Percentiles rank a stretch among this genome's conserved stretches.
Evolutionary conservation across 176 grass and related monocot species (phyloP).

Genomic region (Guadua angustifolia): DNA sequence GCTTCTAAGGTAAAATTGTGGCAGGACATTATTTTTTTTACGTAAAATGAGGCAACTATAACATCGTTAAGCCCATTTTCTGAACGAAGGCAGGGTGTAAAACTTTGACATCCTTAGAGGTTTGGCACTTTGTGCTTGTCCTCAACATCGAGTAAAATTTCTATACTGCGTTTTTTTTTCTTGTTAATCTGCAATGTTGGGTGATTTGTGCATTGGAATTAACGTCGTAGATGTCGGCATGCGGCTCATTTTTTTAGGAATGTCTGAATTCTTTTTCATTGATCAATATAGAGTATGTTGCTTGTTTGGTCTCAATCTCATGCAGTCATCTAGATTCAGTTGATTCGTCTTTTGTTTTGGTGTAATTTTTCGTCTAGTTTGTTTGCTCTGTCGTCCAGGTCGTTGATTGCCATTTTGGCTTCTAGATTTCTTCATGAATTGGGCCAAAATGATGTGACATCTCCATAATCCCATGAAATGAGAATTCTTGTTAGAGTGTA

Average conservation of each 20-base stretch:
- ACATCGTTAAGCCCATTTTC: neutral
- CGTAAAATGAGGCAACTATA: neutral
- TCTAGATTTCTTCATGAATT: conserved; percentile 1
- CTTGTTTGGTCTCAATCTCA: neutral
- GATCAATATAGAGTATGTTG: no score
- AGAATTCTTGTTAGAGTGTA: neutral
- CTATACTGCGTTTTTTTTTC: neutral
- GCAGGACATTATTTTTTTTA: neutral
- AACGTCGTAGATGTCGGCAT: neutral
- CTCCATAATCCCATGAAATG: neutral
- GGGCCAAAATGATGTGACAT: neutral
- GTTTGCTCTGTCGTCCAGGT: neutral
- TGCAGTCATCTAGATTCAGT: neutral
- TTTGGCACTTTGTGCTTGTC: neutral
- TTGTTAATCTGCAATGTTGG: neutral
- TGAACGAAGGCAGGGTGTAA: neutral
- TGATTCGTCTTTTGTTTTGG: conserved; percentile 3
- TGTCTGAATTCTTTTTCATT: neutral
- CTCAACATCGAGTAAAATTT: neutral
- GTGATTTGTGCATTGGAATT: neutral
- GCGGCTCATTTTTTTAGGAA: neutral
- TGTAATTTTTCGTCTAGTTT: neutral
- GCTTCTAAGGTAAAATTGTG: neutral
- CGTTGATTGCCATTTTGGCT: conserved; percentile 1
- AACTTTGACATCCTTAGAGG: neutral